phyloP scores from a whole-genome alignment of 2,329 filamentous ascomycete species.

The Colletotrichum lupini region DNA sequence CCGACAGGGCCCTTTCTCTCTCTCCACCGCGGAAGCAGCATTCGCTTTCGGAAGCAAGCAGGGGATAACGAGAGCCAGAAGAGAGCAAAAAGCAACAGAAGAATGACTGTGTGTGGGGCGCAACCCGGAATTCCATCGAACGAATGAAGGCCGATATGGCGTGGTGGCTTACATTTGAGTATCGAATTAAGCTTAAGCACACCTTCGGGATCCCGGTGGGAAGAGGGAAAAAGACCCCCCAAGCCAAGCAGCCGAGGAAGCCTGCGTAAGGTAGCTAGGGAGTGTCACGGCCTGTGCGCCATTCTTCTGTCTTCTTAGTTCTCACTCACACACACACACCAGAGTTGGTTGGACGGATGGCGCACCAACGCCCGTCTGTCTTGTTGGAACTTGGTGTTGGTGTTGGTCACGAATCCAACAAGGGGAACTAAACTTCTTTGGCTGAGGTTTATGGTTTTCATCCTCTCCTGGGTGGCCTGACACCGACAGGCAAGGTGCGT shows the following conservation, averaged over 20 bases:
- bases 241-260: conserved; percentile 10
- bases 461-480: not conserved
- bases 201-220: conserved; percentile 27
- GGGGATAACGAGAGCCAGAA: not conserved
- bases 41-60: conserved; percentile 24
- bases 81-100: not conserved
- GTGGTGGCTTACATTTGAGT: conserved; percentile 29
- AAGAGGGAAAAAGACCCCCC: not conserved
- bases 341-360: not conserved
- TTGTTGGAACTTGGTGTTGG: not conserved
- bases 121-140: conserved; percentile 3
- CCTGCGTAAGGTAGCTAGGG: not conserved
- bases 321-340: too few relatives aligned
- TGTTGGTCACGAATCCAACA: not conserved
- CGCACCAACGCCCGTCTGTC: not conserved
- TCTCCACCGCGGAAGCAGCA: conserved; percentile 22
- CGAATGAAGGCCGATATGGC: conserved; percentile 30
- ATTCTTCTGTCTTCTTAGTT: not conserved
- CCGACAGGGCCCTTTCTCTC: not conserved
- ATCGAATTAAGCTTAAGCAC: conserved; percentile 37
- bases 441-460: not conserved
- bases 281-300: conserved; percentile 18
- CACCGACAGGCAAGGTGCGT: not conserved
- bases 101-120: conserved; percentile 2
- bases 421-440: not conserved